A percentile compares a stretch with the other conserved stretches of the same genome.
Evolutionary conservation across 164 flowering plant species (phyloP).

Genomic region (Pachysandra terminalis): DNA sequence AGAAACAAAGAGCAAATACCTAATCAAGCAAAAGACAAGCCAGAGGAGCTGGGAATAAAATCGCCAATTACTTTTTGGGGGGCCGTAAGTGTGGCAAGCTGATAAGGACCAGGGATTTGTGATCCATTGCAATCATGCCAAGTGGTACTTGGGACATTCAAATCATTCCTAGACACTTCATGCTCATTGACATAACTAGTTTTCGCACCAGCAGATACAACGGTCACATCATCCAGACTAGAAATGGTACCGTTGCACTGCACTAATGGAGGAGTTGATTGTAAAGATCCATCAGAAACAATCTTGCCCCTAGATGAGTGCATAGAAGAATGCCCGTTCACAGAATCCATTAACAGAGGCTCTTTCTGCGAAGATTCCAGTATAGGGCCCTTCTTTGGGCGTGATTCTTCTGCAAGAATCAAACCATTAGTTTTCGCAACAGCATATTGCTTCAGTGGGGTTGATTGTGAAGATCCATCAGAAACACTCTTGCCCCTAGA

Average conservation of each 20-base stretch:
- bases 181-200: slow-evolving; percentile 3
- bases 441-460: slow-evolving; percentile 18
- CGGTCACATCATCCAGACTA: slow-evolving; percentile 1
- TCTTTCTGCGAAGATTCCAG: slow-evolving; percentile 13
- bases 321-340: slow-evolving; percentile 10
- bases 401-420: slow-evolving; percentile 5
- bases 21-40: not conserved
- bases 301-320: slow-evolving; percentile 1
- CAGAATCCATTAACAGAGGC: slow-evolving; percentile 3
- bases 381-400: slow-evolving; percentile 7
- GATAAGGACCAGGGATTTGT: slow-evolving; percentile 12
- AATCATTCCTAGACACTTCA: slow-evolving; percentile 11
- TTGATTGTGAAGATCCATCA: slow-evolving; percentile 11
- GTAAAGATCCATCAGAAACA: slow-evolving; percentile 2
- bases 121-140: slow-evolving; percentile 1
- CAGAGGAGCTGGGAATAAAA: not conserved
- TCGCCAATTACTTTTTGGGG: slow-evolving; percentile 23
- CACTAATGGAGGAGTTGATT: slow-evolving; percentile 6
- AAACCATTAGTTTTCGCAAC: slow-evolving; percentile 10
- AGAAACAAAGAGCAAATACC: not conserved
- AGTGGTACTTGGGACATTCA: slow-evolving; percentile 5
- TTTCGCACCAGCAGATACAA: slow-evolving; percentile 8
- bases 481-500: not conserved
- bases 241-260: slow-evolving; percentile 6
- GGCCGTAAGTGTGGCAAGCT: slow-evolving; percentile 4